Conservation (phyloP, 495 filamentous ascomycete genomes). For the Talaromyces stipitatus region DNA sequence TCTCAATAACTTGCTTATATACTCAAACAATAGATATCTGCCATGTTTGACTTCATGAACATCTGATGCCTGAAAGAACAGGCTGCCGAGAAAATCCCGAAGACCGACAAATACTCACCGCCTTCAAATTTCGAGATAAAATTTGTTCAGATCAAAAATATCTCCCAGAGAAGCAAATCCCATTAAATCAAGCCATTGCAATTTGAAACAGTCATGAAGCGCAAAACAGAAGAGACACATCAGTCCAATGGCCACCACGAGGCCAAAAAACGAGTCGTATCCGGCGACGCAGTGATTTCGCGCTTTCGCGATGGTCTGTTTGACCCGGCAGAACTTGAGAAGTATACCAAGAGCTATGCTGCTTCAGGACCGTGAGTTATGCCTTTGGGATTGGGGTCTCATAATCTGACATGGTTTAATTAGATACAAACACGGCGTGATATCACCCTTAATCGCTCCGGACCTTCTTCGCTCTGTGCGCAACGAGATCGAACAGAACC, state of each 20-base stretch:
- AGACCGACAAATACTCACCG: not conserved
- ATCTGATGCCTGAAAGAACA: not conserved
- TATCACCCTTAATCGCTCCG: conserved; percentile 68
- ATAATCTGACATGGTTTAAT: too few relatives aligned
- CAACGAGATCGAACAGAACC: conserved; percentile 75
- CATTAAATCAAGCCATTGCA: not conserved
- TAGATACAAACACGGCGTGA: conserved; percentile 84
- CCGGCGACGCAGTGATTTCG: conserved; percentile 35
- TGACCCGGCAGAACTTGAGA: conserved; percentile 53
- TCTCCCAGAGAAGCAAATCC: not conserved
- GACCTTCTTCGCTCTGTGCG: conserved; percentile 79
- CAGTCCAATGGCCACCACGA: conserved; percentile 34
- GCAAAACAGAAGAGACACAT: conserved; percentile 38
- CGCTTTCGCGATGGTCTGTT: conserved; percentile 74
- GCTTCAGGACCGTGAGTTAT: conserved; percentile 56
- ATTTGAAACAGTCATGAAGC: conserved; percentile 37
- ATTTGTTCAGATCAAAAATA: not conserved
- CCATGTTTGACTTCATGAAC: not conserved
- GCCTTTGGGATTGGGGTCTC: not conserved
- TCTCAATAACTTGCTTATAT: too few relatives aligned
- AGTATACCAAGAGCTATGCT: conserved; percentile 64
- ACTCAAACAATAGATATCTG: too few relatives aligned
- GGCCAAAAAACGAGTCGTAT: conserved; percentile 45
- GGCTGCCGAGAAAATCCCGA: not conserved
- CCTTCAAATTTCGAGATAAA: not conserved